Conservation (phyloP, 345 rosid species). For the Raphanus raphanistrum region DNA sequence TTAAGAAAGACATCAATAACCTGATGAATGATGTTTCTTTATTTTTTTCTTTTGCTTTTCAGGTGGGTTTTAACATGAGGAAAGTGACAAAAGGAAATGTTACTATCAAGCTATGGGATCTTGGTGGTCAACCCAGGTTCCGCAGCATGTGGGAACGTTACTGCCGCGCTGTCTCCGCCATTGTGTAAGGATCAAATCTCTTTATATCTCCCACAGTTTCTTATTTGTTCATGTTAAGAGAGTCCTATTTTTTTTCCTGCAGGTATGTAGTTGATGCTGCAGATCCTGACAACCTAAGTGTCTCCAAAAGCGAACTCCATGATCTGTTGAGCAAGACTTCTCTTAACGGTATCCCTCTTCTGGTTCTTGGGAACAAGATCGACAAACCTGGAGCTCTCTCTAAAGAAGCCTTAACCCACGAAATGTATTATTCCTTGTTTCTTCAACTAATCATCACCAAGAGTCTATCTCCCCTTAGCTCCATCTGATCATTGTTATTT, state of each 20-base stretch:
- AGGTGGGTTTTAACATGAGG: constrained; percentile 92
- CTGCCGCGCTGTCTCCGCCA: constrained; percentile 74
- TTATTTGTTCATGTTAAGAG: not conserved
- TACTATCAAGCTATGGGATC: constrained; percentile 87
- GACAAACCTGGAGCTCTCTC: constrained; percentile 2
- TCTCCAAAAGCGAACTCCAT: not conserved
- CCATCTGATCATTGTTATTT: not conserved
- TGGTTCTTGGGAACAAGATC: not conserved
- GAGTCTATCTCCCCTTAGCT: not conserved
- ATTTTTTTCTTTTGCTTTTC: constrained; percentile 5
- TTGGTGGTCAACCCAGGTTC: constrained; percentile 77
- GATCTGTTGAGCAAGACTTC: not conserved
- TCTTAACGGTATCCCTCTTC: not conserved
- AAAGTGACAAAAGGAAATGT: constrained; percentile 85
- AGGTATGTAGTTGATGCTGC: constrained; percentile 4
- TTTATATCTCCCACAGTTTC: not conserved
- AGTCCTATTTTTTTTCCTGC: constrained; percentile 17
- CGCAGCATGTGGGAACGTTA: constrained; percentile 85
- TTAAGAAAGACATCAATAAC: not conserved
- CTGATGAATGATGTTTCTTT: too few species aligned
- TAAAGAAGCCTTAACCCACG: not conserved
- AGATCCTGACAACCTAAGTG: not conserved
- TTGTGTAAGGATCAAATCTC: constrained; percentile 44
- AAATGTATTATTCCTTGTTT: not conserved
- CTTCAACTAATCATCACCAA: not conserved